These are phyloP conservation scores for Opeltia flavorubescens DNA, from an alignment of 495 filamentous ascomycete genomes.

Conservation along the genomic window DNA sequence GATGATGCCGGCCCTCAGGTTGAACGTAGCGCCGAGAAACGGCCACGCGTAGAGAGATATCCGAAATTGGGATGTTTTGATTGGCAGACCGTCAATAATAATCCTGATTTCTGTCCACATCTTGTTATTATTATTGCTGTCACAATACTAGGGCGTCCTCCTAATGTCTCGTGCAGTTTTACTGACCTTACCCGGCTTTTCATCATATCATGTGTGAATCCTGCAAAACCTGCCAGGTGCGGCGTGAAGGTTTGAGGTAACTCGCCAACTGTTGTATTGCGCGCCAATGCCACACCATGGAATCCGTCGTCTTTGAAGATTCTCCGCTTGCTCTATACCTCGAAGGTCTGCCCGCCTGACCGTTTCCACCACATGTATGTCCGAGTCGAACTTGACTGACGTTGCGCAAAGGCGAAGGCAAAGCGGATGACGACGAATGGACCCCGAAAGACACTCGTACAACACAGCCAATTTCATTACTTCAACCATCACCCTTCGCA, in stretches of 20 bases:
- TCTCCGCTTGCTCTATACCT: constrained; percentile 88
- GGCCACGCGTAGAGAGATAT: too few relatives aligned
- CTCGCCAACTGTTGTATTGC: constrained; percentile 1
- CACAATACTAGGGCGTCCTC: too few relatives aligned
- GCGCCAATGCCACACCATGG: constrained; percentile 42
- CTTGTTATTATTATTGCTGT: too few relatives aligned
- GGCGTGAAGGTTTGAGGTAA: not conserved
- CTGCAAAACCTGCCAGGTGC: not conserved
- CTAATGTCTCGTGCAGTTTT: too few relatives aligned
- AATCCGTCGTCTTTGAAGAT: constrained; percentile 79
- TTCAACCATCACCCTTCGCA: constrained; percentile 45
- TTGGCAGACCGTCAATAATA: too few relatives aligned
- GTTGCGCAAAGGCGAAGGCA: constrained; percentile 33
- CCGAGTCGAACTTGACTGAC: constrained; percentile 11
- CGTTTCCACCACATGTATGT: not conserved
- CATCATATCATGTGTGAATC: too few relatives aligned
- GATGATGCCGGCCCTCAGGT: too few relatives aligned
- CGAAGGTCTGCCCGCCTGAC: constrained; percentile 49
- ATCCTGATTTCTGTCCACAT: too few relatives aligned
- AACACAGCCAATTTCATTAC: constrained; percentile 22
- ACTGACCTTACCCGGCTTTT: not conserved
- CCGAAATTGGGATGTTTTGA: too few relatives aligned
- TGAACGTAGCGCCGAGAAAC: too few relatives aligned
- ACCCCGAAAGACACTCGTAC: constrained; percentile 27
- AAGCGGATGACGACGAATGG: constrained; percentile 30